These are phyloP conservation scores for Talaromyces sp. DNA, from an alignment of 2,329 filamentous ascomycete genomes.

Conservation along the genomic window DNA sequence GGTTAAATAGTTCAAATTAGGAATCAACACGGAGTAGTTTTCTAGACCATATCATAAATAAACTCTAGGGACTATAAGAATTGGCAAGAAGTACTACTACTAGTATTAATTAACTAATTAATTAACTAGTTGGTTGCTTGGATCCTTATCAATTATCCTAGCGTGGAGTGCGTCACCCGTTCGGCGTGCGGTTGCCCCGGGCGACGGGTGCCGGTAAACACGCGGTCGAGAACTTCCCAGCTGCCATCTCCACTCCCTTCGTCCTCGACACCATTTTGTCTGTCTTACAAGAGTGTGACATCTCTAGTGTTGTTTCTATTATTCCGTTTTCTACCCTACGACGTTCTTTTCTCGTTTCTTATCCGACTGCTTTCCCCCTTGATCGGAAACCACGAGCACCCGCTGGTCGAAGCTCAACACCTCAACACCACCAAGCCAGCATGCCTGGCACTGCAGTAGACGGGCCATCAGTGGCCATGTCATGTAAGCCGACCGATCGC, in stretches of 20 bases:
- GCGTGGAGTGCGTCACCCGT: neutral
- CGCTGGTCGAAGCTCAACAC: constrained; percentile 32
- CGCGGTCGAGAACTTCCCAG: neutral
- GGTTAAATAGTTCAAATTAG: no score
- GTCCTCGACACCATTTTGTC: neutral
- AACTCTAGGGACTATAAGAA: neutral
- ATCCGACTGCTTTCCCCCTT: neutral
- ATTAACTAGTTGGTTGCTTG: neutral
- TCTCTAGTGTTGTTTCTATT: neutral
- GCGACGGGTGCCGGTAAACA: neutral
- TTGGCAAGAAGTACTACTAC: neutral
- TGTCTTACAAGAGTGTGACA: neutral
- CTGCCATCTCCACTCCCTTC: neutral
- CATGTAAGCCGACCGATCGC: constrained; percentile 48
- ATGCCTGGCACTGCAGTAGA: constrained; percentile 62
- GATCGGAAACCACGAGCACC: constrained; percentile 23
- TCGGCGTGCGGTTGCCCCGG: neutral
- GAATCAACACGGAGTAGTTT: no score
- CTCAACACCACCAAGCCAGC: constrained; percentile 17
- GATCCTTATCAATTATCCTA: neutral
- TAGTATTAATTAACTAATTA: no score
- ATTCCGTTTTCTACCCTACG: neutral
- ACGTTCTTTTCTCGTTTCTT: neutral
- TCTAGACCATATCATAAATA: no score
- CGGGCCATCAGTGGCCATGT: constrained; percentile 61